A percentile compares a stretch with the other conserved stretches of the same genome.
phyloP scores from a whole-genome alignment of 148 eudicot species.

The Nepenthes gracilis region DNA sequence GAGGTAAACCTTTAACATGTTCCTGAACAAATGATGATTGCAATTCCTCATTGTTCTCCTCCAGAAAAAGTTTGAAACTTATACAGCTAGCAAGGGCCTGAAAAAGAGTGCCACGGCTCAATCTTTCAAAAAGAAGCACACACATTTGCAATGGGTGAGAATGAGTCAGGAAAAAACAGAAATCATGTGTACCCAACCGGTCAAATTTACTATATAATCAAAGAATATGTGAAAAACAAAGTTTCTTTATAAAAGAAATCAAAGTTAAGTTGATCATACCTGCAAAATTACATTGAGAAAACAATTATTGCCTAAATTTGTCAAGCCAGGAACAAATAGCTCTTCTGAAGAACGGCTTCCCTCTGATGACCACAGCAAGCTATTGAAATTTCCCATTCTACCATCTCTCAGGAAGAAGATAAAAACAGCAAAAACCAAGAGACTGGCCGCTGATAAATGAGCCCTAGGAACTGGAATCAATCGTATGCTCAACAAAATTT shows the following conservation, averaged over 20 bases:
- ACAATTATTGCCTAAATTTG: slow-evolving; percentile 85
- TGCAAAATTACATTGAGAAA: slow-evolving; percentile 90
- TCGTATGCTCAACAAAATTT: slow-evolving; percentile 19
- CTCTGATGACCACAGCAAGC: slow-evolving; percentile 16
- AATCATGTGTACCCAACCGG: neutral
- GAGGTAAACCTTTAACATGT: slow-evolving; percentile 35
- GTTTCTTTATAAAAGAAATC: neutral
- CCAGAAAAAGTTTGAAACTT: slow-evolving; percentile 38
- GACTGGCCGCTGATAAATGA: slow-evolving; percentile 33
- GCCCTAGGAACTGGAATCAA: slow-evolving; percentile 45
- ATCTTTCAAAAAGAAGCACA: neutral
- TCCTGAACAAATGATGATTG: slow-evolving; percentile 26
- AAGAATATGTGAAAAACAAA: neutral
- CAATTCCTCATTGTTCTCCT: slow-evolving; percentile 26
- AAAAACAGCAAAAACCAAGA: slow-evolving; percentile 49
- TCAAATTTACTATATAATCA: neutral
- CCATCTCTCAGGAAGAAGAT: slow-evolving; percentile 35
- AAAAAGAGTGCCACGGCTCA: neutral
- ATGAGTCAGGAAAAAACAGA: neutral
- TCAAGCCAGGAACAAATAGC: slow-evolving; percentile 62
- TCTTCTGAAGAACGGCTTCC: slow-evolving; percentile 11
- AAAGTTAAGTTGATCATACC: slow-evolving; percentile 23
- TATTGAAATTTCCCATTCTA: slow-evolving; percentile 19
- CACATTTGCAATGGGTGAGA: neutral
- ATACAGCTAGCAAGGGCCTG: slow-evolving; percentile 88